These are phyloP conservation scores for Aspergillus wentii DNA, from an alignment of 495 filamentous ascomycete species.

Conservation along the genomic window DNA sequence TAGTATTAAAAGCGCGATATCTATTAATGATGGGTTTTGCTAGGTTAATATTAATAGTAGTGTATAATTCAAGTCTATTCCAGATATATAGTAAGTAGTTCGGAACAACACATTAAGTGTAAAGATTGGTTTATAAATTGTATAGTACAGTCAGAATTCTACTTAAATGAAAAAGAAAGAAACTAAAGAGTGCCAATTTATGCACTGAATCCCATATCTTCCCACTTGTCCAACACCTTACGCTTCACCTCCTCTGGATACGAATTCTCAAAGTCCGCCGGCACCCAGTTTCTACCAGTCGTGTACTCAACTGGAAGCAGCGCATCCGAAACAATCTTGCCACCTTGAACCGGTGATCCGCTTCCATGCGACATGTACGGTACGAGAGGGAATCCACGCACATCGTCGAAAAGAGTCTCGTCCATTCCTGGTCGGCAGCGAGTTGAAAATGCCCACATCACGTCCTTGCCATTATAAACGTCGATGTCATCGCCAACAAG, in stretches of 20 bases:
- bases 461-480: slow-evolving; percentile 27
- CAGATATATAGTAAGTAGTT: no score
- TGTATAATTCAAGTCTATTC: no score
- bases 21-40: no score
- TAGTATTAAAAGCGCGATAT: no score
- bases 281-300: slow-evolving; percentile 23
- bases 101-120: no score
- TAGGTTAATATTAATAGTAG: no score
- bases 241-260: slow-evolving; percentile 32
- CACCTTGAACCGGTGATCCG: slow-evolving; percentile 19
- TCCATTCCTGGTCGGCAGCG: slow-evolving; percentile 31
- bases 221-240: slow-evolving; percentile 28
- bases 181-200: neutral
- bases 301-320: slow-evolving; percentile 33
- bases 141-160: neutral
- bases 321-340: slow-evolving; percentile 37
- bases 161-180: neutral
- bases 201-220: slow-evolving; percentile 22
- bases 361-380: slow-evolving; percentile 35
- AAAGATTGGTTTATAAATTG: neutral
- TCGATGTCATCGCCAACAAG: slow-evolving; percentile 37
- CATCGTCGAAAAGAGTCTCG: slow-evolving; percentile 35
- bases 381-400: slow-evolving; percentile 31
- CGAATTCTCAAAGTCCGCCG: slow-evolving; percentile 27
- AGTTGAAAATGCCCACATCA: slow-evolving; percentile 41